phyloP scores from a whole-genome alignment of 345 rosid species.

The Eucalyptus camaldulensis region DNA sequence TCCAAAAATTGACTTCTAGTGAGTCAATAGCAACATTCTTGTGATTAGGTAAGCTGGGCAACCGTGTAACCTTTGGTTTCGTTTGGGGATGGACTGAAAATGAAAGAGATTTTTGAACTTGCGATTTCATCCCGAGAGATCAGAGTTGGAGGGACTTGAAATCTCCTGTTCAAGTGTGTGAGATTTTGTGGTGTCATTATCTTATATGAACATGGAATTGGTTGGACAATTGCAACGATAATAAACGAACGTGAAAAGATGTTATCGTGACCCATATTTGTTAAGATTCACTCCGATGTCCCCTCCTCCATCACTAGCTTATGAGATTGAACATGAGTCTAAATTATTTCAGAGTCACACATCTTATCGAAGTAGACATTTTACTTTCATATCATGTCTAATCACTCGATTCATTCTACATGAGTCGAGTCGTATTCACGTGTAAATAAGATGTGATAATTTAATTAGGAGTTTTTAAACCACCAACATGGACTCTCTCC shows the following conservation, averaged over 20 bases:
- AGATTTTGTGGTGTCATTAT: accelerated
- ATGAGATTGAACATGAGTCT: not conserved
- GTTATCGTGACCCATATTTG: accelerated
- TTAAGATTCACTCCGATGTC: not conserved
- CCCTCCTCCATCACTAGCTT: not conserved
- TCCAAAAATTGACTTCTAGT: not conserved
- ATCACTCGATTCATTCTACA: not conserved
- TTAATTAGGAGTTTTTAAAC: not conserved
- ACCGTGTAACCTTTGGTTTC: not conserved
- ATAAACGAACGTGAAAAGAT: too few species aligned
- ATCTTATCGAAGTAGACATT: accelerated
- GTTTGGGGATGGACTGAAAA: not conserved
- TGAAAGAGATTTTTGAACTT: not conserved
- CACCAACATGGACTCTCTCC: not conserved
- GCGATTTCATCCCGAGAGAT: too few species aligned
- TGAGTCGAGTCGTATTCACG: not conserved
- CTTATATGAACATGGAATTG: not conserved
- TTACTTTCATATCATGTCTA: accelerated
- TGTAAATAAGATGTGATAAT: not conserved
- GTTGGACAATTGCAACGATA: not conserved
- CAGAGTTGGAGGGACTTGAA: not conserved
- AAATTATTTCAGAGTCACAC: accelerated
- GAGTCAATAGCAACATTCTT: not conserved
- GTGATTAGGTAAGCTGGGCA: not conserved
- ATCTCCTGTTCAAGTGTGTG: accelerated